Conservation (phyloP, 225 moss, liverwort and hornwort genomes). For the Physcomitrellopsis africana region DNA sequence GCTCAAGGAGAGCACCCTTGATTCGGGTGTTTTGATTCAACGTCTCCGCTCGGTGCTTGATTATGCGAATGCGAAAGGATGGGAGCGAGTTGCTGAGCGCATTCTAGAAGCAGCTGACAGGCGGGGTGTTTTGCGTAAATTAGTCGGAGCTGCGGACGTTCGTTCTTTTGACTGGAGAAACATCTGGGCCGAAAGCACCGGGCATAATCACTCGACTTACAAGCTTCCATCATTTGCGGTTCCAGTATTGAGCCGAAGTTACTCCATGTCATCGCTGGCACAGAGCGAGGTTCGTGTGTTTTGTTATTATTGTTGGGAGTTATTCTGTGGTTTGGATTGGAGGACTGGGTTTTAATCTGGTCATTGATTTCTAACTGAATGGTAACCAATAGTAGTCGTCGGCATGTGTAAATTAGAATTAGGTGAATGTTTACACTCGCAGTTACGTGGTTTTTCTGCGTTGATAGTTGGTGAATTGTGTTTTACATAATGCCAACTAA, state of each 20-base stretch:
- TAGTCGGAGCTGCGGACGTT: conserved; percentile 41
- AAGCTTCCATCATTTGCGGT: conserved; percentile 50
- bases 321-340: conserved; percentile 9
- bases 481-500: background rate
- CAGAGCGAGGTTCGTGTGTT: conserved; percentile 50
- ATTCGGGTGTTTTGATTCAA: conserved; percentile 28
- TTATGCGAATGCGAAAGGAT: conserved; percentile 57
- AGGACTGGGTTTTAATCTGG: background rate
- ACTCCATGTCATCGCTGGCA: conserved; percentile 47
- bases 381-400: background rate
- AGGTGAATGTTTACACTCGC: background rate
- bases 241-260: conserved; percentile 40
- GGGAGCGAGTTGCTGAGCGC: conserved; percentile 72
- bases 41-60: conserved; percentile 52
- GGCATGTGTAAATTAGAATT: too few relatives aligned
- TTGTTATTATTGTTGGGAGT: conserved; percentile 1
- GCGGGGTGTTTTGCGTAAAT: conserved; percentile 46
- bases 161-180: conserved; percentile 40
- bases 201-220: conserved; percentile 40
- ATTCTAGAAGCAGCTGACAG: conserved; percentile 71
- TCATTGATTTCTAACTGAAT: background rate
- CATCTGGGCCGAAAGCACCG: conserved; percentile 50
- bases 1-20: conserved; percentile 44
- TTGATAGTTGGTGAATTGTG: background rate
- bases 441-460: background rate